Conservation (phyloP, 148 eudicot species). For the Hydrangea macrophylla region DNA sequence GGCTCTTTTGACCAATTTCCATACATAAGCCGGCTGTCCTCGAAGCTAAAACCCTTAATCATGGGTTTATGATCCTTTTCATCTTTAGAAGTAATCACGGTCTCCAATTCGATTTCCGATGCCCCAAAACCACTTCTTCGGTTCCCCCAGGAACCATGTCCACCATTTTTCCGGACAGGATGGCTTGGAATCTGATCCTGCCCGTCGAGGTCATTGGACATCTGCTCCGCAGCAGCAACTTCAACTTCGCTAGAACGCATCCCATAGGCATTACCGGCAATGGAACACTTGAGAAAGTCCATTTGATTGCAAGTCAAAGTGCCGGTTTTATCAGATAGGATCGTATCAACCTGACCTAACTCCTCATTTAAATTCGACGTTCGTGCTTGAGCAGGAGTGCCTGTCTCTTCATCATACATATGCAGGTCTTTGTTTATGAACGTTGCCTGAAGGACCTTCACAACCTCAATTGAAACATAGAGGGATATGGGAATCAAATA, state of each 20-base stretch:
- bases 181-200: slow-evolving; percentile 23
- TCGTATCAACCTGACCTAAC: slow-evolving; percentile 90
- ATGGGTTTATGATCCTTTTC: slow-evolving; percentile 40
- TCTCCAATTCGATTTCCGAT: slow-evolving; percentile 68
- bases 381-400: slow-evolving; percentile 87
- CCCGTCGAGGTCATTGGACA: slow-evolving; percentile 64
- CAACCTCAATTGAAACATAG: slow-evolving; percentile 92
- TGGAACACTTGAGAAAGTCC: slow-evolving; percentile 94
- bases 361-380: slow-evolving; percentile 96
- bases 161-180: background rate
- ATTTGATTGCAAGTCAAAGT: slow-evolving; percentile 94
- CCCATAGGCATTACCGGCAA: slow-evolving; percentile 80
- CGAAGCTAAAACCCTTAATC: slow-evolving; percentile 82
- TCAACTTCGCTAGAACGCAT: slow-evolving; percentile 80
- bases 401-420: slow-evolving; percentile 86
- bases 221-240: slow-evolving; percentile 85
- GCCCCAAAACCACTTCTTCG: slow-evolving; percentile 16
- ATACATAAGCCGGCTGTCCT: slow-evolving; percentile 64
- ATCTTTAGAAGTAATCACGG: slow-evolving; percentile 56
- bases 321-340: slow-evolving; percentile 98
- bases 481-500: slow-evolving; percentile 92
- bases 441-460: slow-evolving; percentile 86
- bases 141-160: slow-evolving; percentile 8
- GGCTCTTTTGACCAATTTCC: slow-evolving; percentile 80
- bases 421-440: slow-evolving; percentile 77